These are phyloP conservation scores for Leucocoprinus birnbaumii DNA, from an alignment of 768 basidiomycete genomes.

Conservation along the genomic window DNA sequence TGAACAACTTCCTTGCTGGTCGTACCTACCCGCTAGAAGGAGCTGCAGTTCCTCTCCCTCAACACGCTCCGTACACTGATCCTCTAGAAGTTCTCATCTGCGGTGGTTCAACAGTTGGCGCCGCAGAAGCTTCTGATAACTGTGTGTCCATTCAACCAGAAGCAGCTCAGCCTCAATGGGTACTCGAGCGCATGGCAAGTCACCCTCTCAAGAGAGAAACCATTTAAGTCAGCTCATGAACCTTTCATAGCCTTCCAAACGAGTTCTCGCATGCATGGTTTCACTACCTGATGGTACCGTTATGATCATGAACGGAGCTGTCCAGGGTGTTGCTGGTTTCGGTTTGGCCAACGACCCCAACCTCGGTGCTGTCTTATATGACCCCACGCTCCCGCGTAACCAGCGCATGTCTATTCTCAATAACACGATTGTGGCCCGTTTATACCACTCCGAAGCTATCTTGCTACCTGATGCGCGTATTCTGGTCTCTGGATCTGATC, in stretches of 20 bases:
- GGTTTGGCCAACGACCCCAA: slow-evolving; percentile 67
- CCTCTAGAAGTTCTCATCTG: slow-evolving; percentile 70
- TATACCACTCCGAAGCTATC: slow-evolving; percentile 78
- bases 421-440: slow-evolving; percentile 66
- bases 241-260: slow-evolving; percentile 53
- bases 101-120: slow-evolving; percentile 67
- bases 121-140: slow-evolving; percentile 57
- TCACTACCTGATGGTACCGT: slow-evolving; percentile 73
- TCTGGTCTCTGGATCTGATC: slow-evolving; percentile 75
- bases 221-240: slow-evolving; percentile 43
- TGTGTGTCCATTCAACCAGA: slow-evolving; percentile 73
- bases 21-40: slow-evolving; percentile 81
- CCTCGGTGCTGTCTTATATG: slow-evolving; percentile 63
- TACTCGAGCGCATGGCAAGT: slow-evolving; percentile 75
- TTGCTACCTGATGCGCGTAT: slow-evolving; percentile 75
- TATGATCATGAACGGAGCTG: slow-evolving; percentile 75
- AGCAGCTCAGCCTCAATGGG: slow-evolving; percentile 58
- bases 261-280: slow-evolving; percentile 77
- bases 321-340: slow-evolving; percentile 69
- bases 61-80: slow-evolving; percentile 69
- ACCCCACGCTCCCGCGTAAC: slow-evolving; percentile 55
- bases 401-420: slow-evolving; percentile 66
- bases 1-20: slow-evolving; percentile 68
- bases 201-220: background rate
- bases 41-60: slow-evolving; percentile 65